Percentiles rank a stretch among this genome's conserved stretches.
Conservation (phyloP, 176 grass and related monocot genomes). For the sorghum (Sorghum bicolor) region DNA sequence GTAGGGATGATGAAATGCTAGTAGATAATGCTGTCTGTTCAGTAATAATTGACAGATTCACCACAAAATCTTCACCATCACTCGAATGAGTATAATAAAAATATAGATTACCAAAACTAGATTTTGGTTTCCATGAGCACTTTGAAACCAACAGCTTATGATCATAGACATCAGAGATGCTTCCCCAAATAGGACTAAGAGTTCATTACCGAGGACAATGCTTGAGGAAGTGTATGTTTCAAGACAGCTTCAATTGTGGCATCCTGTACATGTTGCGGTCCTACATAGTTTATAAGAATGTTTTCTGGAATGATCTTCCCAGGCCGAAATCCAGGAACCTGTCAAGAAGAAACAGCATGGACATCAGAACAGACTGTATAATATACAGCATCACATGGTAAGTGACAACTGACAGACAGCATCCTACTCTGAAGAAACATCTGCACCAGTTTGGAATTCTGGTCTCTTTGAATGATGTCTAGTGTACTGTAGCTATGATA, state of each 20-base stretch:
- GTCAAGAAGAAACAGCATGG: slow-evolving; percentile 26
- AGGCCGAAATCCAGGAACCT: slow-evolving; percentile 92
- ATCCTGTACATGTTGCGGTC: slow-evolving; percentile 56
- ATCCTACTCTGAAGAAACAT: slow-evolving; percentile 7
- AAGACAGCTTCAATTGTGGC: slow-evolving; percentile 85
- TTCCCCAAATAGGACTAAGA: slow-evolving; percentile 2
- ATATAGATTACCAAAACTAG: slow-evolving; percentile 3
- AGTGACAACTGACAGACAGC: background rate
- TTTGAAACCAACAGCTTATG: slow-evolving; percentile 5
- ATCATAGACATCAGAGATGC: background rate
- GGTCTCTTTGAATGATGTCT: slow-evolving; percentile 1
- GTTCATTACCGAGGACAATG: slow-evolving; percentile 71
- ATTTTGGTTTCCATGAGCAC: background rate
- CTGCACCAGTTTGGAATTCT: background rate
- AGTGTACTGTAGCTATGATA: background rate
- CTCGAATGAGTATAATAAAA: background rate
- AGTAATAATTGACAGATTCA: background rate
- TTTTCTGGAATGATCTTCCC: slow-evolving; percentile 76
- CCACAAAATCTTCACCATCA: background rate
- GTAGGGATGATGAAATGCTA: background rate
- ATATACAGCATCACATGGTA: background rate
- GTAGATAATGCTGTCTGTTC: too few relatives aligned
- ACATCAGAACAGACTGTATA: slow-evolving; percentile 4
- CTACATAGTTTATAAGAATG: slow-evolving; percentile 76
- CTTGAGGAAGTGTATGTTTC: slow-evolving; percentile 82